Evolutionary conservation across 2,329 filamentous ascomycete genomes (phyloP).

Genomic region (Colletotrichum coccodes): DNA sequence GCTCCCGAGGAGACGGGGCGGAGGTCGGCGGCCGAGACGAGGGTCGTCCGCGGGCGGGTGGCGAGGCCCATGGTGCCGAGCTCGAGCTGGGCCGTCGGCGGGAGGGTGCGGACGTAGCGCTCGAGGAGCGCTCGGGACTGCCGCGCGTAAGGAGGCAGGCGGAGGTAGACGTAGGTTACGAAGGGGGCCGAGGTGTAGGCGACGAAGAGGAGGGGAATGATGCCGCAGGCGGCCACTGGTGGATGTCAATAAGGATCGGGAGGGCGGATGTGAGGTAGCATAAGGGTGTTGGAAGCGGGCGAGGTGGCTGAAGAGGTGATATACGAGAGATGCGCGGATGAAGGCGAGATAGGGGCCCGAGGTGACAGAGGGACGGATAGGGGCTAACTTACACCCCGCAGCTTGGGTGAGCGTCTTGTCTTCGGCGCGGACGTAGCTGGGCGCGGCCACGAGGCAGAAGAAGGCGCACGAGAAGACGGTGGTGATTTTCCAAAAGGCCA

Average conservation of each 20-base stretch:
- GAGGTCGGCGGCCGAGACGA: slow-evolving; percentile 51
- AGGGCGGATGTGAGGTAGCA: background rate
- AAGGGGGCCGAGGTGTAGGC: slow-evolving; percentile 75
- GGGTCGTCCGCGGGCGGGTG: slow-evolving; percentile 62
- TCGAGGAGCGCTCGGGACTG: slow-evolving; percentile 65
- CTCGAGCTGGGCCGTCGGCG: slow-evolving; percentile 57
- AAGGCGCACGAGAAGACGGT: slow-evolving; percentile 76
- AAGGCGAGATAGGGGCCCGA: slow-evolving; percentile 35
- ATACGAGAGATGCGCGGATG: background rate
- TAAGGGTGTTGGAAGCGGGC: background rate
- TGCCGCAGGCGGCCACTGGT: slow-evolving; percentile 67
- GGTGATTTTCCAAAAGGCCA: slow-evolving; percentile 77
- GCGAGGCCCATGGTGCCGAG: slow-evolving; percentile 66
- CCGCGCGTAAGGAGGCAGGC: slow-evolving; percentile 73
- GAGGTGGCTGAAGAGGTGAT: background rate
- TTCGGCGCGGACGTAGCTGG: slow-evolving; percentile 61
- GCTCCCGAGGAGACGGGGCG: slow-evolving; percentile 35
- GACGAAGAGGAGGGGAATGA: slow-evolving; percentile 73
- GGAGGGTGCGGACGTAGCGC: slow-evolving; percentile 59
- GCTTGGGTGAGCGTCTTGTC: slow-evolving; percentile 47
- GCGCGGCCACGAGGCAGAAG: slow-evolving; percentile 72
- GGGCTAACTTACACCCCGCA: slow-evolving; percentile 47
- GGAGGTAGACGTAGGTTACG: slow-evolving; percentile 77
- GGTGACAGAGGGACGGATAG: background rate
- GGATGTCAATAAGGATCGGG: slow-evolving; percentile 9